These are phyloP conservation scores for Rhodamnia argentea DNA, from an alignment of 345 rosid genomes.

Conservation along the genomic window DNA sequence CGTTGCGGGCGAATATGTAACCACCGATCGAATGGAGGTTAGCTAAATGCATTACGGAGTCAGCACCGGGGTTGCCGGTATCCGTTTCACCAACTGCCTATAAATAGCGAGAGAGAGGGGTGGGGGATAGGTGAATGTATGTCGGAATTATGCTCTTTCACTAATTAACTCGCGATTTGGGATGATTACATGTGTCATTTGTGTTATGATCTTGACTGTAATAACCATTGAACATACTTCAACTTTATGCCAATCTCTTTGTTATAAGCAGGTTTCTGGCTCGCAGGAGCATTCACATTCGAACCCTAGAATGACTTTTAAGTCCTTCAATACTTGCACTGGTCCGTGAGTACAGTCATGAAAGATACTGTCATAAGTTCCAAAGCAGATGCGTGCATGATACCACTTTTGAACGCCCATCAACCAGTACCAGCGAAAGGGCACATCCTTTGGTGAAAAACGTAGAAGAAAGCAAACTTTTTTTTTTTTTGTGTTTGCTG, in stretches of 20 bases:
- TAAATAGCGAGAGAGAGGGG: neutral
- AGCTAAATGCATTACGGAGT: neutral
- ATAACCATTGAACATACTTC: neutral
- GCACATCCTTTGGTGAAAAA: neutral
- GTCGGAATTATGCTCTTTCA: neutral
- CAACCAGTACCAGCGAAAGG: neutral
- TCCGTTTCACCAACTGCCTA: rapidly evolving
- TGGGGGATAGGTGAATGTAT: neutral
- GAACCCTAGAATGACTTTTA: neutral
- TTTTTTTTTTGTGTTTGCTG: neutral
- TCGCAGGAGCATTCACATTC: neutral
- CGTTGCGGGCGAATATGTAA: too few species aligned
- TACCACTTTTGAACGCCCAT: neutral
- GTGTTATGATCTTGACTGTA: neutral
- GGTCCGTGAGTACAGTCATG: neutral
- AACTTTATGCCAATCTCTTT: neutral
- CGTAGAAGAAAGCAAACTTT: neutral
- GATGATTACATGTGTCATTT: too few species aligned
- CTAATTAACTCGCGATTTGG: neutral
- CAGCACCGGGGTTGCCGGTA: neutral
- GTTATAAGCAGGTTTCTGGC: neutral
- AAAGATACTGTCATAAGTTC: neutral
- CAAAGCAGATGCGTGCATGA: neutral
- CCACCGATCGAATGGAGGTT: neutral
- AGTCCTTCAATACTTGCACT: neutral